Conservation (phyloP, 371 early-diverging fungal species). For the Mortierella sp. region DNA sequence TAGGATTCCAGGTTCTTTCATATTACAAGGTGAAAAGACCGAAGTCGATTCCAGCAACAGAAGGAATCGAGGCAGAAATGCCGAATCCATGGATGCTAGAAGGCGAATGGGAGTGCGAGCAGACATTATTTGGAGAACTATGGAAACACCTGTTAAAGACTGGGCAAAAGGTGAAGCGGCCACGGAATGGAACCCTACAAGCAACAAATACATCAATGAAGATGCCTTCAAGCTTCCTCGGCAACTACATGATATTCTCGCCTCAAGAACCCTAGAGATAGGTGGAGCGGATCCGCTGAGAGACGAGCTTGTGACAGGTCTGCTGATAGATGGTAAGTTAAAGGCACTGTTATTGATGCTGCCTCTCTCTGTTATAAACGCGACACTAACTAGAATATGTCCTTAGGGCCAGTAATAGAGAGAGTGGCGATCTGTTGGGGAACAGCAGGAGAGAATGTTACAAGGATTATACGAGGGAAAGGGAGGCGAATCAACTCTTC, state of each 20-base stretch:
- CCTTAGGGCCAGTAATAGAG: too few relatives aligned
- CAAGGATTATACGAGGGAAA: too few relatives aligned
- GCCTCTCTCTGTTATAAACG: too few relatives aligned
- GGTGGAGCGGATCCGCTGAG: conserved; percentile 13
- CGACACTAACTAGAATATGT: too few relatives aligned
- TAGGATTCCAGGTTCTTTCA: too few relatives aligned
- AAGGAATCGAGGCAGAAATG: conserved; percentile 20
- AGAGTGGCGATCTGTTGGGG: too few relatives aligned
- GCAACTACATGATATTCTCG: conserved; percentile 23
- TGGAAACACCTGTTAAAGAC: conserved; percentile 7
- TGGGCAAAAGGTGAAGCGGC: conserved; percentile 24
- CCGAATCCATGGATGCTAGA: conserved; percentile 3
- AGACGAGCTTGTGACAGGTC: background rate
- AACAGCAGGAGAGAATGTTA: too few relatives aligned
- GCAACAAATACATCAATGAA: conserved; percentile 16
- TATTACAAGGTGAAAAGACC: conserved; percentile 17
- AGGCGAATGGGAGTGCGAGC: conserved; percentile 13
- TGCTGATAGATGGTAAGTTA: too few relatives aligned
- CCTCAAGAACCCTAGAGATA: conserved; percentile 19
- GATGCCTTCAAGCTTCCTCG: conserved; percentile 21
- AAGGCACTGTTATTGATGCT: too few relatives aligned
- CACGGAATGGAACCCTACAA: conserved; percentile 7
- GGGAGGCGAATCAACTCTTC: too few relatives aligned
- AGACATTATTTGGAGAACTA: conserved; percentile 23
- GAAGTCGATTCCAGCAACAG: conserved; percentile 16